Conservation (phyloP, 352 stramenopile species). For the Pythium angustatum region DNA sequence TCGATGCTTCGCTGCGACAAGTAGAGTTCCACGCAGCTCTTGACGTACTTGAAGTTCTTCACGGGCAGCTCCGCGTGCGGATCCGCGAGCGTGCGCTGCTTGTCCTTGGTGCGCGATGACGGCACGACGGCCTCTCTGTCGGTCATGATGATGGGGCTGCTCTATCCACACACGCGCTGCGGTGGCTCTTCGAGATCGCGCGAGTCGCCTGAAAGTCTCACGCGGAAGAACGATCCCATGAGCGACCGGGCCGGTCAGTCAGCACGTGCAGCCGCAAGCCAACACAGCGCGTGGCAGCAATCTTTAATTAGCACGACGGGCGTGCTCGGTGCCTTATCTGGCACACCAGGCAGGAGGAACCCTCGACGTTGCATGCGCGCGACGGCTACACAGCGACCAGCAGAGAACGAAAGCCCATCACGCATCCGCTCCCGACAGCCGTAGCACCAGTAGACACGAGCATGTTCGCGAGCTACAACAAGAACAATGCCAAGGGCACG, state of each 20-base stretch:
- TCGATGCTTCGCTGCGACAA: constrained; percentile 78
- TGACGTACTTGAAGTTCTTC: constrained; percentile 91
- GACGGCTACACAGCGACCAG: too few species aligned
- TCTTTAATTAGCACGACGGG: neutral
- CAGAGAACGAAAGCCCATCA: too few species aligned
- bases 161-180: neutral
- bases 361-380: too few species aligned
- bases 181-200: too few species aligned
- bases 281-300: too few species aligned
- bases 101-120: neutral
- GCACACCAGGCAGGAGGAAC: too few species aligned
- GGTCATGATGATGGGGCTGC: constrained; percentile 13
- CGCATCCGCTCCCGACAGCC: neutral
- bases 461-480: constrained; percentile 77
- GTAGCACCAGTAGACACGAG: constrained; percentile 3
- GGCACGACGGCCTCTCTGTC: neutral
- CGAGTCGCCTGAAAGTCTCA: too few species aligned
- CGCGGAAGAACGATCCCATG: too few species aligned
- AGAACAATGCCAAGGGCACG: constrained; percentile 74
- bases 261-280: too few species aligned
- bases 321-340: neutral
- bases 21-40: constrained; percentile 88
- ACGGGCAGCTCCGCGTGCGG: constrained; percentile 78
- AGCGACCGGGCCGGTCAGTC: too few species aligned
- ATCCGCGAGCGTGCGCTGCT: constrained; percentile 41